Conservation (phyloP, 1,284 basidiomycete species). For the Ceratobasidium sp. region DNA sequence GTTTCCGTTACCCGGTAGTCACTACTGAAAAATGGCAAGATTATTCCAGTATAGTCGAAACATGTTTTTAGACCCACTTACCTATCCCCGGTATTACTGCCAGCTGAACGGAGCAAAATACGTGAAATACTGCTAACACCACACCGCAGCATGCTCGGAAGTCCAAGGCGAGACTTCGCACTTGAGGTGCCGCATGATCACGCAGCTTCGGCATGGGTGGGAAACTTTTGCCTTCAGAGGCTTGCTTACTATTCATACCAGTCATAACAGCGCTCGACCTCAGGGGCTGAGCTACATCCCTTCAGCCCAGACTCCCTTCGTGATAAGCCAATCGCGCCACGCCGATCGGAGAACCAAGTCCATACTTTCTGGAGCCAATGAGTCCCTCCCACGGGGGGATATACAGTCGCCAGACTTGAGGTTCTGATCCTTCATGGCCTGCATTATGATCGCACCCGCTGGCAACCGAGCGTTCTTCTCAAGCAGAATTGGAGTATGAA, state of each 20-base stretch:
- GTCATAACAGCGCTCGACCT: slow-evolving; percentile 11
- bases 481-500: background rate
- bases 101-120: background rate
- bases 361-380: slow-evolving; percentile 44
- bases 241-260: slow-evolving; percentile 15
- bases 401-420: slow-evolving; percentile 46
- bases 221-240: background rate
- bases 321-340: slow-evolving; percentile 46
- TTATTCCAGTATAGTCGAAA: background rate
- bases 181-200: slow-evolving; percentile 21
- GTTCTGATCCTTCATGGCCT: slow-evolving; percentile 36
- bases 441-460: slow-evolving; percentile 26
- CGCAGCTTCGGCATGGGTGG: background rate
- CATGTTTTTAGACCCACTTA: background rate
- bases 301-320: slow-evolving; percentile 42
- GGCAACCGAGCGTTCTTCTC: background rate
- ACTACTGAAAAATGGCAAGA: background rate
- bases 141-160: slow-evolving; percentile 9
- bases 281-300: slow-evolving; percentile 5
- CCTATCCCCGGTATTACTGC: background rate
- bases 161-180: slow-evolving; percentile 13
- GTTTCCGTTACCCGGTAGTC: background rate
- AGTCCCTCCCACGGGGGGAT: slow-evolving; percentile 37
- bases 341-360: slow-evolving; percentile 35
- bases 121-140: background rate